Base-by-base conservation (phyloP, 306 rosid species). In the Glycine latifolia region DNA sequence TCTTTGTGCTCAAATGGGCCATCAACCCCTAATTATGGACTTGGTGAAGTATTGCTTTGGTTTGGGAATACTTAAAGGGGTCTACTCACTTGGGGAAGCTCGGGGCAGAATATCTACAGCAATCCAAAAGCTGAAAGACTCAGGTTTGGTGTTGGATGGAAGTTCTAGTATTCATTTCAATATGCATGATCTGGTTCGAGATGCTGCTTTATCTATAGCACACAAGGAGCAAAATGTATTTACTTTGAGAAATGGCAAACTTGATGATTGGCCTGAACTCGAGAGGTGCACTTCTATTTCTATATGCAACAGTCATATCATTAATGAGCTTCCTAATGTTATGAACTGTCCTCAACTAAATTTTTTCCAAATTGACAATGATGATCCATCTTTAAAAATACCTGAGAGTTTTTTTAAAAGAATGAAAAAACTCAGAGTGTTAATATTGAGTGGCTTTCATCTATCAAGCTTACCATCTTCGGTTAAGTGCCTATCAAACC, bases 1-100 rank as follows among this genome's bases (percentile, higher is more conserved):
- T 6, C 73, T 77, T 63, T 77, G 63, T 65, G 81, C 81, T 35
- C 73, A 50, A 65, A 77, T 65, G 81, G 73, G 81, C 15, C 59
- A n/a, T 15, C 33, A 33, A 49, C 39, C 81, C 4, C 0, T 77
- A 0, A 15, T 50, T 35, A 13, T 50, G 41, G 65, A 63, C 33
- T 63, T 65, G 49, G 59, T 76, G 15, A 76, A 76, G 49, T 48
- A 76, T 10, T 76, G 61, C 3, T 13, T 31, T 77, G 81, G 81
- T 39, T 78, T 66, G 14, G 44, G 55, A 10, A 66, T 65, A 78
- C 31, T 78, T 50, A 4, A 78, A 15, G 75, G 74, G 16, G 55
- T 78, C 5, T 2, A 39, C 8, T 50, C 66, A 1, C 31, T 26
- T 26, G 12, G 26, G 6, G 81, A 39, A 15, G 74, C 66, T 50